Conservation (phyloP, 306 rosid species). For the Mucuna pruriens region DNA sequence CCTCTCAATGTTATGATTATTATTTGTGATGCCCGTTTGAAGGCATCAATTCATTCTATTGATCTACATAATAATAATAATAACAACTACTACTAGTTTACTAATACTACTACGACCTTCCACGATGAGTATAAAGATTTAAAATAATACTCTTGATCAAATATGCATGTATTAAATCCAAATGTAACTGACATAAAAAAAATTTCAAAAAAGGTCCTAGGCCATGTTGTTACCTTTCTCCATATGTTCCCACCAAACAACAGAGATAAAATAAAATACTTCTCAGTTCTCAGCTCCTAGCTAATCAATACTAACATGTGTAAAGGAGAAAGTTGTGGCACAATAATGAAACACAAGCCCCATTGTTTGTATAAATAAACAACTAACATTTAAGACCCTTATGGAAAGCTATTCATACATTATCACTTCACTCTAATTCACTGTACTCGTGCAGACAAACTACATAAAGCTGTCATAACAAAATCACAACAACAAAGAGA, state of each 20-base stretch:
- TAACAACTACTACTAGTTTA: neutral
- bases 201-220: neutral
- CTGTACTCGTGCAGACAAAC: neutral
- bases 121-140: neutral
- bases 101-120: neutral
- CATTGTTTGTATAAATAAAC: neutral
- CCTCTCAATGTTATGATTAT: conserved; percentile 2
- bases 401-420: neutral
- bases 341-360: neutral
- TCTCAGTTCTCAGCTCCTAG: neutral
- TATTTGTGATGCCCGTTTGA: conserved; percentile 15
- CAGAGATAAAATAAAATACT: conserved; percentile 18
- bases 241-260: conserved; percentile 23
- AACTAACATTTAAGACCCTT: neutral
- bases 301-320: neutral
- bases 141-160: conserved; percentile 4
- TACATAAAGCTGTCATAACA: neutral
- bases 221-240: neutral
- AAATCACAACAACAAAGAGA: conserved; percentile 15
- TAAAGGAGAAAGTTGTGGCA: neutral
- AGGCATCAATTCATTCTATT: neutral
- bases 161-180: neutral
- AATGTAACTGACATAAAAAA: neutral
- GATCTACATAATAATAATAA: neutral
- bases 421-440: conserved; percentile 1